phyloP scores from a whole-genome alignment of 345 rosid genomes.

The Linum usitatissimum region DNA sequence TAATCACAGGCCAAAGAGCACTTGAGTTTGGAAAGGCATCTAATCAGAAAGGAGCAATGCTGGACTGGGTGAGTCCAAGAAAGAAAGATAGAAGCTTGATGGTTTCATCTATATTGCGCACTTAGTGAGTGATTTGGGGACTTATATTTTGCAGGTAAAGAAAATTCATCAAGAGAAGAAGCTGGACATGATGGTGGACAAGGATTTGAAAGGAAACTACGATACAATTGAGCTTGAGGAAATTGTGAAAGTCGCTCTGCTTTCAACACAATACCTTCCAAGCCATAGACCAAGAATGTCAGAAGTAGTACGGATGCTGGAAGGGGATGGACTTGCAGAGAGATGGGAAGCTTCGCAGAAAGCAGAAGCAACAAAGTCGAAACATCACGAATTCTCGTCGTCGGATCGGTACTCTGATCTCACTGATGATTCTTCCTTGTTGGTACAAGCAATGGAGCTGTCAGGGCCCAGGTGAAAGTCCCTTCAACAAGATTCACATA shows the following conservation, averaged over 20 bases:
- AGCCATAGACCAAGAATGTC: slow-evolving; percentile 91
- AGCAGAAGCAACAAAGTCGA: slow-evolving; percentile 48
- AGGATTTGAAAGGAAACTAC: slow-evolving; percentile 63
- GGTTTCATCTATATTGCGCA: background rate
- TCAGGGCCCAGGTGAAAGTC: slow-evolving; percentile 82
- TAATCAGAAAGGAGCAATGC: slow-evolving; percentile 91
- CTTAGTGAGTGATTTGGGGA: background rate
- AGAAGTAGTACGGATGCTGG: slow-evolving; percentile 93
- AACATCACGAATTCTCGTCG: slow-evolving; percentile 65
- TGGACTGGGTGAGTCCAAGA: slow-evolving; percentile 62
- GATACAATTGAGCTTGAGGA: slow-evolving; percentile 91
- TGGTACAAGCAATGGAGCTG: slow-evolving; percentile 96
- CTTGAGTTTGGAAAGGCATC: slow-evolving; percentile 87
- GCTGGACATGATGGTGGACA: slow-evolving; percentile 76
- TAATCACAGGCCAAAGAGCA: slow-evolving; percentile 91
- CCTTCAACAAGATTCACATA: background rate
- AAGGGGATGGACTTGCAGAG: slow-evolving; percentile 96
- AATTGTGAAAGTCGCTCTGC: slow-evolving; percentile 80
- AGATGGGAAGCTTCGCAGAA: slow-evolving; percentile 97
- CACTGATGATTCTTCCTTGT: slow-evolving; percentile 83
- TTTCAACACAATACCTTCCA: slow-evolving; percentile 86
- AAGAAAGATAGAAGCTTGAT: background rate
- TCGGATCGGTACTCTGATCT: slow-evolving; percentile 93
- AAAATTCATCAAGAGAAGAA: slow-evolving; percentile 89
- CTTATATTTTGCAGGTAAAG: slow-evolving; percentile 42